Base-by-base conservation (phyloP, 2,329 filamentous ascomycete genomes). In the Aspergillus eucalypticola region DNA sequence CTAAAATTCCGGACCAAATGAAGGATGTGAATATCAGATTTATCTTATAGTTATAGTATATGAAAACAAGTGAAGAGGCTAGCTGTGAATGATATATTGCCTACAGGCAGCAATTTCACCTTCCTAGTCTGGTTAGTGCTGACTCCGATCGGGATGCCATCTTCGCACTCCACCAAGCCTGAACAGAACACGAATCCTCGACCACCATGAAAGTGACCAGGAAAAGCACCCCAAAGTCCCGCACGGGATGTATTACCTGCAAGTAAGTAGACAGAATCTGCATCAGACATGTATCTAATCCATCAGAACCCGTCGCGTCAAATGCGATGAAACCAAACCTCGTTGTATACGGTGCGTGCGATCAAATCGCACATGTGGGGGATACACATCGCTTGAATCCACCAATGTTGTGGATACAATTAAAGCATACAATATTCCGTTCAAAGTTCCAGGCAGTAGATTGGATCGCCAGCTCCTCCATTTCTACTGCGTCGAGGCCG, bases 401-500 rank as follows among this genome's bases (percentile, higher is more conserved):
- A 27, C 50, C 27, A 7, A 8, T 11, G 8, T 39, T 11, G 17
- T 38, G 15, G 42, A 19, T 5, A 15, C 42, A 5, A 66, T 68
- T 17, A 60, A 49, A 41, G 48, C 61, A 19, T 69, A 69, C 29
- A 66, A 56, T 41, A 65, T 69, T 19, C 67, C 67, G 1, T 69
- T 69, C 42, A 69, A 67, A 35, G 58, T 70, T 3, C 68, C 67
- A 2, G 68, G 67, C 1, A 67, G 67, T 38, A 65, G 62, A n/a
- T 55, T 60, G 21, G 66, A 70, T 42, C 67, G 68, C 2, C 63
- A 69, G 41, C 56, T 69, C 2, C 56, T 70, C 10, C 67, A 70
- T 38, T 70, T 66, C 46, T 69, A 70, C 48, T 67, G 63, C 35
- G 52, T 32, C 10, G 58, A 68, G 42, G 66, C 64, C 13, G 66